Evolutionary conservation across 1,139 yeast genomes (phyloP).

Genomic region (Sugiyamaella neomexicana): DNA sequence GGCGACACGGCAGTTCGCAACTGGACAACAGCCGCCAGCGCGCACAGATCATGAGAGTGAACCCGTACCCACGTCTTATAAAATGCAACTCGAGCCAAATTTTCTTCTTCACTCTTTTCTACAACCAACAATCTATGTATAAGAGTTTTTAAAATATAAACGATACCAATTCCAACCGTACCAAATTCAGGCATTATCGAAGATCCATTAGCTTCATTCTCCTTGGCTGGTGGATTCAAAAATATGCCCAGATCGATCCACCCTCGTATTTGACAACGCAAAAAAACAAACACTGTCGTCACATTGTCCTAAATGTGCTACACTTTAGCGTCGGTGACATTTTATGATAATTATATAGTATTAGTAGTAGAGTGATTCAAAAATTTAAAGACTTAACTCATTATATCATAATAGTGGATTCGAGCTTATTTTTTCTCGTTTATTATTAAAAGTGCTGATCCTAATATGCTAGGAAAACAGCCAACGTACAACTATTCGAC

Average conservation of each 20-base stretch:
- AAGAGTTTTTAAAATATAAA: background rate
- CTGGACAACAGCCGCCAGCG: conserved; percentile 3
- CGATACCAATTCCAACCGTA: background rate
- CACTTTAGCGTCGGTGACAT: conserved; percentile 14
- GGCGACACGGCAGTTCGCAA: background rate
- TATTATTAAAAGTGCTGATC: too few species aligned
- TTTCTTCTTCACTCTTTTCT: background rate
- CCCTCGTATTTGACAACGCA: conserved; percentile 13
- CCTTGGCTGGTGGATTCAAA: conserved; percentile 22
- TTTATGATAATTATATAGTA: too few species aligned
- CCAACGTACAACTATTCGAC: too few species aligned
- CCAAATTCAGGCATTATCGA: conserved; percentile 22
- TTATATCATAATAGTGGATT: too few species aligned
- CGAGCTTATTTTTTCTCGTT: too few species aligned
- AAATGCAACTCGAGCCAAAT: background rate
- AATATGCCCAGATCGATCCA: conserved; percentile 20
- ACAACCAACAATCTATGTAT: background rate
- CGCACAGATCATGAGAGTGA: background rate
- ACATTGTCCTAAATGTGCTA: background rate
- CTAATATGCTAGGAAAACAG: too few species aligned
- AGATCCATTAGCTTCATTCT: conserved; percentile 21
- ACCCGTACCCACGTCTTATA: background rate
- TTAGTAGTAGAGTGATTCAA: too few species aligned
- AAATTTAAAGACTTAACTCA: too few species aligned
- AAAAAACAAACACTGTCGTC: conserved; percentile 1